phyloP scores from a whole-genome alignment of 2,329 filamentous ascomycete genomes.

The Aspergillus niger region DNA sequence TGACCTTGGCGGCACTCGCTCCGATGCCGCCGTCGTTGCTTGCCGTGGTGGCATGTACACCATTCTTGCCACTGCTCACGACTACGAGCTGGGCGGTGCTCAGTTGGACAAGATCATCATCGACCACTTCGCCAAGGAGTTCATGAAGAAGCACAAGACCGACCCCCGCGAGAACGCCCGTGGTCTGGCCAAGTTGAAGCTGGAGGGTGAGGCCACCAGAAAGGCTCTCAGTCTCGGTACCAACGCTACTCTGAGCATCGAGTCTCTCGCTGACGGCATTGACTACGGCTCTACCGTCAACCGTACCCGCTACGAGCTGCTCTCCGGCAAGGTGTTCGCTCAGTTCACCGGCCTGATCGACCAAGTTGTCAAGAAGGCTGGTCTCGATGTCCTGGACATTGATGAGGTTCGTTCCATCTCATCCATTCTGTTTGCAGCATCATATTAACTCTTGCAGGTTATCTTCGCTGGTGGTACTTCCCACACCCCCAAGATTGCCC shows the following conservation, averaged over 20 bases:
- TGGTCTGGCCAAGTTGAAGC: constrained; percentile 86
- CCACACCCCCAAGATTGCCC: constrained; percentile 90
- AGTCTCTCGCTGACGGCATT: constrained; percentile 82
- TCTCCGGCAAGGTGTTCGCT: constrained; percentile 81
- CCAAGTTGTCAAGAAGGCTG: constrained; percentile 85
- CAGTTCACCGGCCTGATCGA: constrained; percentile 85
- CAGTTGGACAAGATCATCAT: constrained; percentile 88
- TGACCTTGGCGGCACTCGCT: constrained; percentile 88
- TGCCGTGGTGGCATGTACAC: constrained; percentile 96
- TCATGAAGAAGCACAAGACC: constrained; percentile 91
- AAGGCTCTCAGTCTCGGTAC: constrained; percentile 85
- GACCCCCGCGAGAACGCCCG: constrained; percentile 82
- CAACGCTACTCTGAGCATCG: constrained; percentile 89
- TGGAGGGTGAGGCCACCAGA: constrained; percentile 88
- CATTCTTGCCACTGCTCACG: constrained; percentile 87
- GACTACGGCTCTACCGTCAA: constrained; percentile 94
- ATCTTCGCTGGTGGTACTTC: constrained; percentile 89
- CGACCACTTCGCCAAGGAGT: constrained; percentile 98
- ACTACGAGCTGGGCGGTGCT: constrained; percentile 88
- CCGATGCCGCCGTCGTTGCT: constrained; percentile 86
- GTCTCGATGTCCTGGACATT: constrained; percentile 86
- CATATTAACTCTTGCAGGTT: constrained; percentile 51
- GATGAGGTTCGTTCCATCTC: constrained; percentile 61
- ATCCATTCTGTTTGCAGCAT: neutral
- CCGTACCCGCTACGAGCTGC: constrained; percentile 86